These are phyloP conservation scores for Pleurozium schreberi DNA, from an alignment of 225 moss, liverwort and hornwort genomes.

Conservation along the genomic window DNA sequence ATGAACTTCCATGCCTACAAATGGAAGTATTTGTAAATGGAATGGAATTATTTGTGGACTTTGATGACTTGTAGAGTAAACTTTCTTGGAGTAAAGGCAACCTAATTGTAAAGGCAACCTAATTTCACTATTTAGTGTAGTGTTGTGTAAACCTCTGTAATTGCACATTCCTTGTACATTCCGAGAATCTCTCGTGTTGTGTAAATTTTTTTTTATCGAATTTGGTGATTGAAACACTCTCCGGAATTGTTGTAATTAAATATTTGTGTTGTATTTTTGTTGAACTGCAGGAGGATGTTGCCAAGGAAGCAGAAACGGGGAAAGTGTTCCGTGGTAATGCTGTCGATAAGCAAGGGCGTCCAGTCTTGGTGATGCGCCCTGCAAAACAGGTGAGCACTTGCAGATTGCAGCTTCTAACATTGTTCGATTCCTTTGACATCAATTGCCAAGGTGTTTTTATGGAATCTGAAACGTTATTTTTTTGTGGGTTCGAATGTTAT, in stretches of 20 bases:
- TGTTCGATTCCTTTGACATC: no score
- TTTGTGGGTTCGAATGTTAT: no score
- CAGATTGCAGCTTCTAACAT: background rate
- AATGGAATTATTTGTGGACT: no score
- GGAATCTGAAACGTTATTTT: no score
- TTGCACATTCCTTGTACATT: background rate
- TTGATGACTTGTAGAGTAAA: no score
- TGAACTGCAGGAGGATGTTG: conserved; percentile 60
- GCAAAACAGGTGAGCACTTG: conserved; percentile 56
- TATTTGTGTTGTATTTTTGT: background rate
- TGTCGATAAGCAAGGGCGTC: conserved; percentile 64
- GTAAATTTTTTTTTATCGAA: background rate
- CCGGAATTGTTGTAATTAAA: background rate
- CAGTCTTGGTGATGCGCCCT: conserved; percentile 77
- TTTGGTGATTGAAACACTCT: background rate
- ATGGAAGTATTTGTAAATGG: no score
- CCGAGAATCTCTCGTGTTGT: background rate
- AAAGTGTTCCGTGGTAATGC: conserved; percentile 63
- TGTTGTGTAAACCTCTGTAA: no score
- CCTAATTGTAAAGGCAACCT: no score
- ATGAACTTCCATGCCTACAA: no score
- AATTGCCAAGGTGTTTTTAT: background rate
- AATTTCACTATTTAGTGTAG: no score
- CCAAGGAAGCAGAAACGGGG: conserved; percentile 65
- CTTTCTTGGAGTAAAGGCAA: no score